Evolutionary conservation across 805 yeast genomes (phyloP).

Genomic region (Yarrowia sp.): DNA sequence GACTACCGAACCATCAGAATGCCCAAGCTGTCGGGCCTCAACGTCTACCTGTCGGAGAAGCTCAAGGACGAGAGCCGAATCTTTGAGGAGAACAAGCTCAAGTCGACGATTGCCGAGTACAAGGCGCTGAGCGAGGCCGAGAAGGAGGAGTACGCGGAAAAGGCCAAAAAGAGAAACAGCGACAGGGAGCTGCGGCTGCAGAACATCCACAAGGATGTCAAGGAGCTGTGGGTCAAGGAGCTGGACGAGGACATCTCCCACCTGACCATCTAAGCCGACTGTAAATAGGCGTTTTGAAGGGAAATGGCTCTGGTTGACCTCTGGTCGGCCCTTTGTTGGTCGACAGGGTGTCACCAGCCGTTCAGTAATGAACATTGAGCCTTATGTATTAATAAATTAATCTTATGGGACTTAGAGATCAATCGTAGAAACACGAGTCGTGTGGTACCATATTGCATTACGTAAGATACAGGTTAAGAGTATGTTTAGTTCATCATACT

Average conservation of each 20-base stretch:
- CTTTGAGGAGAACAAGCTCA: background rate
- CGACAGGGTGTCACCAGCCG: background rate
- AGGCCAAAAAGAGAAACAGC: slow-evolving; percentile 18
- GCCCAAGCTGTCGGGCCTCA: slow-evolving; percentile 21
- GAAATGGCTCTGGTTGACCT: too few species aligned
- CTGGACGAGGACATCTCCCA: background rate
- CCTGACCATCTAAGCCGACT: too few species aligned
- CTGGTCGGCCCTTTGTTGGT: background rate
- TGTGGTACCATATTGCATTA: too few species aligned
- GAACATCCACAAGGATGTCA: background rate
- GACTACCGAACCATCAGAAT: background rate
- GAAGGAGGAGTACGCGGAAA: background rate
- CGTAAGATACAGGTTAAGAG: too few species aligned
- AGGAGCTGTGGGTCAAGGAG: background rate
- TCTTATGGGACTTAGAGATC: too few species aligned
- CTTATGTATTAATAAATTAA: slow-evolving; percentile 7
- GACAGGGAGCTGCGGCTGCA: slow-evolving; percentile 38
- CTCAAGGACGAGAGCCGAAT: background rate
- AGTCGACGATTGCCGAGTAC: background rate
- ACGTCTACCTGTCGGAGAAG: background rate
- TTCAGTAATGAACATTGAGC: background rate
- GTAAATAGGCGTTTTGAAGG: too few species aligned
- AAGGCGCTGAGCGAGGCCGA: background rate
- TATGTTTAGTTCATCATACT: too few species aligned
- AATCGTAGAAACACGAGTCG: too few species aligned